Evolutionary conservation across 192 early-diverging fungal species (phyloP).

Genomic region (Anaeromyces robustus): DNA sequence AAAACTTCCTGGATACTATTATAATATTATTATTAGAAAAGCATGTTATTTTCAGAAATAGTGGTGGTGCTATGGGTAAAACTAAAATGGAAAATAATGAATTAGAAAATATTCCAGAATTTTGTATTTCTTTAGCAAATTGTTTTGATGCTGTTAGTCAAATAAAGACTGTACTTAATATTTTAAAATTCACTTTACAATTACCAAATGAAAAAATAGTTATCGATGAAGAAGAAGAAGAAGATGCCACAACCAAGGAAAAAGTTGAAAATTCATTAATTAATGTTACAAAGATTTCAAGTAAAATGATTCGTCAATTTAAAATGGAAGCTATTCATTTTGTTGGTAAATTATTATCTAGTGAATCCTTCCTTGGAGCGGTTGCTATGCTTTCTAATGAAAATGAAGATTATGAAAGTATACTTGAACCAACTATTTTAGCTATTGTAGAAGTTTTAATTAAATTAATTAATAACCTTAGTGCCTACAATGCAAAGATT

Average conservation of each 20-base stretch:
- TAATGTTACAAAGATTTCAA: constrained; percentile 19
- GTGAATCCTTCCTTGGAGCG: constrained; percentile 26
- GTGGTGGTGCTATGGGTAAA: no score
- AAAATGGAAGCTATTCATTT: constrained; percentile 41
- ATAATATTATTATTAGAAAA: constrained; percentile 54
- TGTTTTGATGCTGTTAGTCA: constrained; percentile 53
- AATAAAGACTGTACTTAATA: constrained; percentile 35
- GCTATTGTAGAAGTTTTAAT: constrained; percentile 35
- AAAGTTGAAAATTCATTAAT: constrained; percentile 19
- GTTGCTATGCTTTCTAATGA: constrained; percentile 13
- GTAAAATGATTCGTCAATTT: constrained; percentile 47
- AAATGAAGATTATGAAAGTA: constrained; percentile 20
- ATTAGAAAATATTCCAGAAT: constrained; percentile 39
- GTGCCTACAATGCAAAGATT: constrained; percentile 16
- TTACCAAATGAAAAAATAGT: constrained; percentile 8
- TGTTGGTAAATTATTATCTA: constrained; percentile 24
- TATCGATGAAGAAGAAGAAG: not conserved
- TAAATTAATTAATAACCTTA: constrained; percentile 33
- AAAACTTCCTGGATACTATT: constrained; percentile 55
- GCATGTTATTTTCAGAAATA: constrained; percentile 16
- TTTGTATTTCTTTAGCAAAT: constrained; percentile 52
- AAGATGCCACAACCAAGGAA: not conserved
- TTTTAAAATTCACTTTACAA: constrained; percentile 20
- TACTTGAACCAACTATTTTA: constrained; percentile 6
- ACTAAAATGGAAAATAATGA: constrained; percentile 31